These are phyloP conservation scores for Brettanomyces sp. DNA, from an alignment of 805 yeast species.

Conservation along the genomic window DNA sequence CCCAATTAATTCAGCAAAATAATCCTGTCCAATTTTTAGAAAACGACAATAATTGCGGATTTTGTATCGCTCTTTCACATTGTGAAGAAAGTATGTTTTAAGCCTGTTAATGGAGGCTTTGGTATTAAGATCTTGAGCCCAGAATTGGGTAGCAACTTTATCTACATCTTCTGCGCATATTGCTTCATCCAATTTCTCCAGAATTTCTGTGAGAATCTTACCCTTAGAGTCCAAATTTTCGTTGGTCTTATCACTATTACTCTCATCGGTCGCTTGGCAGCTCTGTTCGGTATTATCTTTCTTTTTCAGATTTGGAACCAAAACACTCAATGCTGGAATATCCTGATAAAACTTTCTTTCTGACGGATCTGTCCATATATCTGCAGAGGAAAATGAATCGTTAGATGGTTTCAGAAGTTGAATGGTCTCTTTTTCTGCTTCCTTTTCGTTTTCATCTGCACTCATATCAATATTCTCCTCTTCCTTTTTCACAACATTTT, in stretches of 20 bases:
- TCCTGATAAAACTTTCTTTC: conserved; percentile 63
- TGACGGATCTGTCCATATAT: conserved; percentile 21
- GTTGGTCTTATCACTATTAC: not conserved
- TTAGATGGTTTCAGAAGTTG: too few species aligned
- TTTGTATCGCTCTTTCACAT: conserved; percentile 35
- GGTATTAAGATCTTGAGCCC: conserved; percentile 46
- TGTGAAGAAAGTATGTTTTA: conserved; percentile 39
- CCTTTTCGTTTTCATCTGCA: too few species aligned
- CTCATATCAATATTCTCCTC: too few species aligned
- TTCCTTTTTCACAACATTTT: too few species aligned
- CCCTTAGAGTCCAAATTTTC: conserved; percentile 5
- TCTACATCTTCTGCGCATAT: conserved; percentile 42
- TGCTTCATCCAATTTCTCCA: conserved; percentile 24
- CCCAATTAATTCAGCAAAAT: conserved; percentile 40
- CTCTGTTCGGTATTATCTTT: too few species aligned
- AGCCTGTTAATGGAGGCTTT: conserved; percentile 64
- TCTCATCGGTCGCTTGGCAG: conserved; percentile 6
- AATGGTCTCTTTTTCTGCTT: too few species aligned
- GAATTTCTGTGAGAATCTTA: conserved; percentile 8
- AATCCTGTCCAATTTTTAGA: conserved; percentile 46
- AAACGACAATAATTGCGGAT: conserved; percentile 54
- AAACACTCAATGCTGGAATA: conserved; percentile 33
- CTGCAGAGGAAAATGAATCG: not conserved
- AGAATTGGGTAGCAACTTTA: conserved; percentile 35
- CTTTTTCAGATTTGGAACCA: conserved; percentile 21